Percentiles rank a stretch among this genome's conserved stretches.
phyloP scores from a whole-genome alignment of 2,329 filamentous ascomycete species.

The Harringtonia aguacate region DNA sequence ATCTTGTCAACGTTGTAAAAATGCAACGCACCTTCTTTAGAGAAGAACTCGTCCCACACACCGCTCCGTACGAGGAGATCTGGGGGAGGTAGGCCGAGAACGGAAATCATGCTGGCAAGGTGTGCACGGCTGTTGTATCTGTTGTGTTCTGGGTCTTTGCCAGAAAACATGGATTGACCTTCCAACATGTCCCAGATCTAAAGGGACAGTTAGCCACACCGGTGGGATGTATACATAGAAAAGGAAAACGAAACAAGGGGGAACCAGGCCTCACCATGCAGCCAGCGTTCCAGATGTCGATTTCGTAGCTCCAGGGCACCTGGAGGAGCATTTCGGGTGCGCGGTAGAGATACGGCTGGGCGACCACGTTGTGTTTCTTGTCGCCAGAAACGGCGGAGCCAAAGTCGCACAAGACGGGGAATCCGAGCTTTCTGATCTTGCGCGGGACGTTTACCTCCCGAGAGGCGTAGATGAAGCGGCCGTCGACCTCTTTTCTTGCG shows the following conservation, averaged over 20 bases:
- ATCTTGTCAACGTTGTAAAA: background rate
- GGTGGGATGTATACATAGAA: no score
- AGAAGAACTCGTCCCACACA: background rate
- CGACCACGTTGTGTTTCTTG: background rate
- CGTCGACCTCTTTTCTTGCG: background rate
- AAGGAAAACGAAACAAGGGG: no score
- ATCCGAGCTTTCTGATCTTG: background rate
- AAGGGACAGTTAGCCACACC: no score
- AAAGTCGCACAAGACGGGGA: background rate
- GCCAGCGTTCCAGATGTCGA: conserved; percentile 2
- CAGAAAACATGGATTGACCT: background rate
- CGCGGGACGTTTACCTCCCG: background rate
- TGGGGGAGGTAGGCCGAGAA: background rate
- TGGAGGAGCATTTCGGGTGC: background rate
- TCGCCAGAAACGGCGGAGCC: background rate
- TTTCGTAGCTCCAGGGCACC: conserved; percentile 1
- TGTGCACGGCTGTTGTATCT: background rate
- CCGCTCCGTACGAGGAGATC: background rate
- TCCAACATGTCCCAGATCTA: background rate
- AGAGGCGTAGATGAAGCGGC: background rate
- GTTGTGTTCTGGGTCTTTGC: background rate
- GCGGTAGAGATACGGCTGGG: background rate
- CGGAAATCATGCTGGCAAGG: background rate
- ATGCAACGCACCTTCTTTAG: background rate
- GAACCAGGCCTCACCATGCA: background rate